phyloP scores from a whole-genome alignment of 768 basidiomycete genomes.

The Floccularia luteovirens region DNA sequence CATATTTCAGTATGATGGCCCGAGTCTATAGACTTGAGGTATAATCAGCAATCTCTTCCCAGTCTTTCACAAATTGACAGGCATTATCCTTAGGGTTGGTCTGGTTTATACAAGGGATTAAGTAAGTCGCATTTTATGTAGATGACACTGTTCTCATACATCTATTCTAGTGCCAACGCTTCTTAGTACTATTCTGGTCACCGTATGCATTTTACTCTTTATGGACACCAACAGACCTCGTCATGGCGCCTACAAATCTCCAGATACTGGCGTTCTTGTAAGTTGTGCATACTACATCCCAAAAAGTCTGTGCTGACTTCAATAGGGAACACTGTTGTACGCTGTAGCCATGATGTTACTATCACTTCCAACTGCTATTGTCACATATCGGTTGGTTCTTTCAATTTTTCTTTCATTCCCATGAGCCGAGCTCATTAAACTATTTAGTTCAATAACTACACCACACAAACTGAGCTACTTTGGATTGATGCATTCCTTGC shows the following conservation, averaged over 20 bases:
- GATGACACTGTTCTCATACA: neutral
- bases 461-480: constrained; percentile 70
- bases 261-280: constrained; percentile 48
- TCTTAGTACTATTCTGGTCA: constrained; percentile 45
- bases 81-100: constrained; percentile 38
- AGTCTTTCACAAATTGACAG: constrained; percentile 1
- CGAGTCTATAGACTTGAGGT: constrained; percentile 74
- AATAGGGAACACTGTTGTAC: constrained; percentile 53
- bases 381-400: constrained; percentile 63
- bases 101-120: constrained; percentile 76
- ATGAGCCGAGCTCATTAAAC: constrained; percentile 3
- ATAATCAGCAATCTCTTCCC: constrained; percentile 10
- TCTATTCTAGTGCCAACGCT: constrained; percentile 30
- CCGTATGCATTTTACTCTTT: constrained; percentile 48
- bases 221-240: constrained; percentile 51
- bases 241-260: constrained; percentile 59
- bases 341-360: constrained; percentile 60
- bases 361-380: constrained; percentile 58
- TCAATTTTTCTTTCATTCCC: constrained; percentile 4
- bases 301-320: neutral
- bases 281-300: constrained; percentile 1
- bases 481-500: constrained; percentile 47
- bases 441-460: constrained; percentile 71
- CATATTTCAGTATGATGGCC: constrained; percentile 66
- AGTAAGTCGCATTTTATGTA: constrained; percentile 25